These are phyloP conservation scores for Phytopythium montanum DNA, from an alignment of 352 stramenopile genomes.

Conservation along the genomic window DNA sequence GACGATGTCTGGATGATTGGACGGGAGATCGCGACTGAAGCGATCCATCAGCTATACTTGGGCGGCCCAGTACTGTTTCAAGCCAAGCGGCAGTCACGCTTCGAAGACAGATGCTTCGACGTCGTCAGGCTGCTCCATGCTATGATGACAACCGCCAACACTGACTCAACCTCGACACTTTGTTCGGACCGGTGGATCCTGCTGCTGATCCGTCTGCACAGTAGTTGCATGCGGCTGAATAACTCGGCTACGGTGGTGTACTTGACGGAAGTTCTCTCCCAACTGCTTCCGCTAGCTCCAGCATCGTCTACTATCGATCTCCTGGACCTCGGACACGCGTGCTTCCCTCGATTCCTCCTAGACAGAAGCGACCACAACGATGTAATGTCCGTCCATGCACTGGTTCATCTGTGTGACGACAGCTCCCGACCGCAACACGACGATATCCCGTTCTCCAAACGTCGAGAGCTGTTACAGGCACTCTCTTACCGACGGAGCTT, in stretches of 20 bases:
- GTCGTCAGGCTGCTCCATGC: not conserved
- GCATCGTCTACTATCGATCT: conserved; percentile 8
- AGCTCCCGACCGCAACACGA: not conserved
- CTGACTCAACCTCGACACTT: not conserved
- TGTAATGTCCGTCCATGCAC: not conserved
- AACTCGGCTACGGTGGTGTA: conserved; percentile 19
- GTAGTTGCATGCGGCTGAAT: conserved; percentile 9
- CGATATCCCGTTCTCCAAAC: conserved; percentile 10
- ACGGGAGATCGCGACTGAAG: not conserved
- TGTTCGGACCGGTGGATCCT: conserved; percentile 26
- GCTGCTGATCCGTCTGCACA: conserved; percentile 20
- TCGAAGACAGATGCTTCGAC: not conserved
- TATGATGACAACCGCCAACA: not conserved
- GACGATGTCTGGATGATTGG: conserved; percentile 30
- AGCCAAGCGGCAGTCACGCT: not conserved
- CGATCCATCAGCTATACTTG: not conserved
- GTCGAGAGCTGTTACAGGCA: conserved; percentile 21
- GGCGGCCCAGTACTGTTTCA: not conserved
- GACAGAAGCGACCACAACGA: not conserved
- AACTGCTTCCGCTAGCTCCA: conserved; percentile 16
- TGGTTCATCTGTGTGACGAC: not conserved
- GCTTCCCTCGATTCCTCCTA: not conserved
- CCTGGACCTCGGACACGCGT: conserved; percentile 5
- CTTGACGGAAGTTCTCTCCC: conserved; percentile 26
- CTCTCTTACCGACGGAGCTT: conserved; percentile 9